Evolutionary conservation across 2,329 filamentous ascomycete species (phyloP), one percentile per base, ranked within the genome.

Genomic region (Ophidiomyces ophidiicola): DNA sequence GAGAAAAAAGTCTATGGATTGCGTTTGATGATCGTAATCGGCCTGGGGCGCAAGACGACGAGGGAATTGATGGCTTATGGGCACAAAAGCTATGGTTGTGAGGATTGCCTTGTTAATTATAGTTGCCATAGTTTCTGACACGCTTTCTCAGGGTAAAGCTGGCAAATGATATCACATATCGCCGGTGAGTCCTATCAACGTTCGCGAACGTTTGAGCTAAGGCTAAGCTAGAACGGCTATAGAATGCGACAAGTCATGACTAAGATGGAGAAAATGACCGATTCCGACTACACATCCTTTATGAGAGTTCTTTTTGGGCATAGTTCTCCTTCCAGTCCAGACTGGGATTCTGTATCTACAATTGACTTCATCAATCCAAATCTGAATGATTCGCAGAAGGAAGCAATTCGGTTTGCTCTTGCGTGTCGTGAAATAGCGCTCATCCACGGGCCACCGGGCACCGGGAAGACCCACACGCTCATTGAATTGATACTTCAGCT

Each of bases 401-500:
- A 76, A 45, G 75, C 75, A 1, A 71, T 80, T 44, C 64, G 75
- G n/a, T 98, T 96, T 54, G 86, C 88, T 0, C 64, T 98, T 39
- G 80, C 79, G 5, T 81, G 82, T 1, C 71, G 70, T 38, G 86
- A 94, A 52, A 72, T 96, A 19, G 83, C 85, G 2, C 68, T 94
- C 43, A 94, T 98, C 39, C 90, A 98, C 56, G 90, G 90, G 0
- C 90, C 90, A 0, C 90, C 90, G 1, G 90, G 90, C 1, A 98
- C 90, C 0, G 90, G 90, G 34, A 98, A 98, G 60, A 98, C 90
- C 0, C 88, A 96, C 56, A 96, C 90, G 0, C 65, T 98, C 26
- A 88, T 98, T 44, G 90, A 98, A 59, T 69, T 98, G 8, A 93
- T 98, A 44, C 69, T 92, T n/a, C 90, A 98, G 55, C 67, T 96